Evolutionary conservation across 2,329 filamentous ascomycete species (phyloP).

Genomic region (Zasmidium angulare): DNA sequence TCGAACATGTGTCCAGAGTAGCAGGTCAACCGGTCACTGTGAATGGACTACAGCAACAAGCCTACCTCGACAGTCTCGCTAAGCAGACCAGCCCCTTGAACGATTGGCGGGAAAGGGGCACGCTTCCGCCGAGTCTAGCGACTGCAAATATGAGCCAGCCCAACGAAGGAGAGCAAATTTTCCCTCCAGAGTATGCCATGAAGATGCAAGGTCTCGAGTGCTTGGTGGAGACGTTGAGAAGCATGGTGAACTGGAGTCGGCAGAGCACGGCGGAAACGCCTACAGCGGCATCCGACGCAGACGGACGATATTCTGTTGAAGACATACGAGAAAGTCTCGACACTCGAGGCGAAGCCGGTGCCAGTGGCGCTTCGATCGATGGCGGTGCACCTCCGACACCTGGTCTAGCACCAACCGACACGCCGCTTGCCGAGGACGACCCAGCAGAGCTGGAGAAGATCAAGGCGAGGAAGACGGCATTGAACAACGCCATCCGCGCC

Average conservation of each 20-base stretch:
- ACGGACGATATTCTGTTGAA: conserved; percentile 55
- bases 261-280: conserved; percentile 57
- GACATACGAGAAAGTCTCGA: conserved; percentile 75
- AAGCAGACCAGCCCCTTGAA: conserved; percentile 45
- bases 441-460: conserved; percentile 91
- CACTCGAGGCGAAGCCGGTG: conserved; percentile 55
- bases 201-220: conserved; percentile 88
- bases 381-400: conserved; percentile 44
- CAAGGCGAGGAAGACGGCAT: conserved; percentile 88
- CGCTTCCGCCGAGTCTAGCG: conserved; percentile 81
- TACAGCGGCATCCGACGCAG: conserved; percentile 42
- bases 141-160: conserved; percentile 66
- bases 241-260: conserved; percentile 88
- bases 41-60: conserved; percentile 75
- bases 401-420: conserved; percentile 37
- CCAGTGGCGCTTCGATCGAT: conserved; percentile 15
- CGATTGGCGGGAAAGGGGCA: conserved; percentile 86
- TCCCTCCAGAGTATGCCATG: conserved; percentile 85
- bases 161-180: conserved; percentile 60
- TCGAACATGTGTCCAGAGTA: conserved; percentile 89
- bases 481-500: conserved; percentile 81
- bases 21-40: conserved; percentile 76
- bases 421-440: conserved; percentile 70
- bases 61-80: conserved; percentile 76
- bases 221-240: conserved; percentile 82